These are phyloP conservation scores for Drosera spatulata DNA, from an alignment of 179 eudicot species.

Conservation along the genomic window DNA sequence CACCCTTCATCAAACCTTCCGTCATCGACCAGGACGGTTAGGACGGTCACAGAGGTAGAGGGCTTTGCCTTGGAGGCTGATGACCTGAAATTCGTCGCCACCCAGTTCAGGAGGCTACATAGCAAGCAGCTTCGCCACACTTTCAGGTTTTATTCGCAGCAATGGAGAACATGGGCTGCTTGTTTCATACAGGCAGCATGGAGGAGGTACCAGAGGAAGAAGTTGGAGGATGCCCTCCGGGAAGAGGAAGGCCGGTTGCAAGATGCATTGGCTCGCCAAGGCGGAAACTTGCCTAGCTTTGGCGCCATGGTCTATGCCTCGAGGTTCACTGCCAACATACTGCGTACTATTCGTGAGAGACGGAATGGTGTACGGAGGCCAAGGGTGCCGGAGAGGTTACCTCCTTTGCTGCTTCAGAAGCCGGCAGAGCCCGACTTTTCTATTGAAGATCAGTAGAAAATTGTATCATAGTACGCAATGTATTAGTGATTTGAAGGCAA, in stretches of 20 bases:
- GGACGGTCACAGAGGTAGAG: slow-evolving; percentile 70
- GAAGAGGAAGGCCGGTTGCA: slow-evolving; percentile 74
- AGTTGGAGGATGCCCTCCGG: slow-evolving; percentile 53
- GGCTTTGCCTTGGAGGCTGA: slow-evolving; percentile 72
- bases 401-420: slow-evolving; percentile 66
- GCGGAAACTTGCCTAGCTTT: slow-evolving; percentile 57
- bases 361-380: slow-evolving; percentile 37
- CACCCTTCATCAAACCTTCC: slow-evolving; percentile 71
- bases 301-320: slow-evolving; percentile 90
- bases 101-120: slow-evolving; percentile 78
- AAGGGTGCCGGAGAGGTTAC: slow-evolving; percentile 53
- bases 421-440: slow-evolving; percentile 96
- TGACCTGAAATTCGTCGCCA: slow-evolving; percentile 78
- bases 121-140: slow-evolving; percentile 93
- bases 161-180: slow-evolving; percentile 99
- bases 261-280: slow-evolving; percentile 41
- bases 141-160: slow-evolving; percentile 78
- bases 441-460: slow-evolving; percentile 30
- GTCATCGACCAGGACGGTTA: slow-evolving; percentile 78
- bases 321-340: slow-evolving; percentile 71
- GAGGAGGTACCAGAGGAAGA: slow-evolving; percentile 68
- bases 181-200: slow-evolving; percentile 94
- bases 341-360: slow-evolving; percentile 27
- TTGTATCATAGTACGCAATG: not conserved
- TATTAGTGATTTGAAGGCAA: not conserved